Evolutionary conservation across 2,329 filamentous ascomycete genomes (phyloP).

Genomic region (Xylaria sp.): DNA sequence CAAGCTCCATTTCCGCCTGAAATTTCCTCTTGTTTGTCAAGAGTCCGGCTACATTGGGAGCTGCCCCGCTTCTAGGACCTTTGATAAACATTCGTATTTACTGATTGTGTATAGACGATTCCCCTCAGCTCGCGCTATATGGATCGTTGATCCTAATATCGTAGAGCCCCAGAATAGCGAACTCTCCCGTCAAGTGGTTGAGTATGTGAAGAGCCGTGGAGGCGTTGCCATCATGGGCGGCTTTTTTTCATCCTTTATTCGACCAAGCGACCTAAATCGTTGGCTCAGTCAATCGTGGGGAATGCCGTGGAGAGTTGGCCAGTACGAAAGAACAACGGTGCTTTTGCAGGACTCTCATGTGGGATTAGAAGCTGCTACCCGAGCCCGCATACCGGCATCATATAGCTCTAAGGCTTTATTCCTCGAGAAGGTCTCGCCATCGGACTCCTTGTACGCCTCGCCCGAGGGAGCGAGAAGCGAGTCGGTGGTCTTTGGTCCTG

Average conservation of each 20-base stretch:
- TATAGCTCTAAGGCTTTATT: not conserved
- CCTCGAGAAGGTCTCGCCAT: conserved; percentile 2
- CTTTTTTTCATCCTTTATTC: not conserved
- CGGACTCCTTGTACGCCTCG: not conserved
- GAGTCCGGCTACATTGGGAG: not conserved
- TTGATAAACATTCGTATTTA: not conserved
- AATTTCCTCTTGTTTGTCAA: not conserved
- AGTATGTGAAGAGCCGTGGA: not conserved
- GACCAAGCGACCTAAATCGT: not conserved
- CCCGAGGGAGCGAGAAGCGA: not conserved
- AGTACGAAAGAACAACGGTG: not conserved
- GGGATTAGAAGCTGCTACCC: not conserved
- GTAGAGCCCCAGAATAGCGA: not conserved
- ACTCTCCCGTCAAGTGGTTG: not conserved
- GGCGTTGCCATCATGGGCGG: not conserved
- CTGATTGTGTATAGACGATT: not conserved
- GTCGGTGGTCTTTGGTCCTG: not conserved
- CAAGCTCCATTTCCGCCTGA: not conserved
- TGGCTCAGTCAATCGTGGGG: not conserved
- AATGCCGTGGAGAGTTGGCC: conserved; percentile 1
- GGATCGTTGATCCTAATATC: not conserved
- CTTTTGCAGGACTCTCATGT: conserved; percentile 2
- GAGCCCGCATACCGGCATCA: not conserved
- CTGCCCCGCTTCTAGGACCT: not conserved
- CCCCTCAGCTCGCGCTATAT: conserved; percentile 2